Base-by-base conservation (phyloP, 208 protist genomes). In the Blastocrithidia nonstop region DNA sequence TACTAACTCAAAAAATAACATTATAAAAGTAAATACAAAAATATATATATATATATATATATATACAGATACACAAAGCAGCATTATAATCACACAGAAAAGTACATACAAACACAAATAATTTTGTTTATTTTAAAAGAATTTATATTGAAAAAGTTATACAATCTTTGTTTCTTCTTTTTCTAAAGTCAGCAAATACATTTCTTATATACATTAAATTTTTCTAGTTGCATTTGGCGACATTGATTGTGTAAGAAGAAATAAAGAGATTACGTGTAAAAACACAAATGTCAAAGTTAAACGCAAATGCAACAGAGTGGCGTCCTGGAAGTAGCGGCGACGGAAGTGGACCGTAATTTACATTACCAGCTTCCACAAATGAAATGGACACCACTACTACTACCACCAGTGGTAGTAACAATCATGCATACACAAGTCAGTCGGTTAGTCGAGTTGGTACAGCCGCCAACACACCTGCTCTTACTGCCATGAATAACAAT, bases 221-320 rank as follows among this genome's bases (percentile, higher is more conserved):
- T n/a, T n/a, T n/a, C n/a, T n/a, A n/a, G n/a, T n/a, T n/a, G n/a
- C n/a, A n/a, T n/a, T n/a, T n/a, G n/a, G n/a, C n/a, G n/a, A n/a
- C n/a, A n/a, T n/a, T n/a, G n/a, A n/a, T n/a, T n/a, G n/a, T n/a
- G n/a, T n/a, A n/a, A n/a, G n/a, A n/a, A n/a, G n/a, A n/a, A n/a
- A n/a, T n/a, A n/a, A n/a, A n/a, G n/a, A n/a, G n/a, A n/a, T n/a
- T n/a, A n/a, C n/a, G n/a, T n/a, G n/a, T n/a, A n/a, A n/a, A n/a
- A n/a, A n/a, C n/a, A n/a, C n/a, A n/a, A n/a, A 75, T 75, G 67
- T 66, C 67, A 4, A 47, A 54, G 13, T 57, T 90, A 17, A 86
- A 90, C 45, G 73, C 64, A 4, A 75, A 84, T 29, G 81, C 81
- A 24, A 69, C 57, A 40, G 81, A 90, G 52, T 90, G 81, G 81